These are phyloP conservation scores for Capsicum baccatum DNA, from an alignment of 257 asterid species.

Conservation along the genomic window DNA sequence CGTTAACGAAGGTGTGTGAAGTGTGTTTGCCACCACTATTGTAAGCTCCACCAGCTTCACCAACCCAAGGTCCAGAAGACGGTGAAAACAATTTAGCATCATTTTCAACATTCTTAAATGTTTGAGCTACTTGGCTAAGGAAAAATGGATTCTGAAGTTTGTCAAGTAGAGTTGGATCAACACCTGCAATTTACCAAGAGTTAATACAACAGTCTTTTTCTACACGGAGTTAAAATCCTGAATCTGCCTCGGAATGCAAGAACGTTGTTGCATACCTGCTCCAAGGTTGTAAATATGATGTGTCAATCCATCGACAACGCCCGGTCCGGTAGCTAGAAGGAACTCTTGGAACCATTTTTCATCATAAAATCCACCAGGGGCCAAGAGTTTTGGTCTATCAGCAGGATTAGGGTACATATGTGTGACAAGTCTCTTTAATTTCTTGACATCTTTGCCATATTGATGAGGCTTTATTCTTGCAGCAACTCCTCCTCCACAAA, in stretches of 20 bases:
- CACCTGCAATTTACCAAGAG: slow-evolving; percentile 46
- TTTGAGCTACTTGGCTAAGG: slow-evolving; percentile 54
- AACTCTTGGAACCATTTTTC: slow-evolving; percentile 60
- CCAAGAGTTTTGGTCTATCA: slow-evolving; percentile 64
- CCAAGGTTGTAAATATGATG: slow-evolving; percentile 92
- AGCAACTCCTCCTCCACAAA: slow-evolving; percentile 64
- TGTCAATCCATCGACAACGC: slow-evolving; percentile 69
- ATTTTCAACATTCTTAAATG: slow-evolving; percentile 48
- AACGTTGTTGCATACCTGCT: slow-evolving; percentile 46
- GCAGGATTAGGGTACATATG: slow-evolving; percentile 49
- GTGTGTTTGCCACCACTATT: slow-evolving; percentile 84
- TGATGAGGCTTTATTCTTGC: slow-evolving; percentile 64
- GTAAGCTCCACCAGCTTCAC: slow-evolving; percentile 91
- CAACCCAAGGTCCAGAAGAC: slow-evolving; percentile 80
- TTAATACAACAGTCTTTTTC: neutral
- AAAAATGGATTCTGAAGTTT: slow-evolving; percentile 71
- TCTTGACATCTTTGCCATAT: slow-evolving; percentile 64
- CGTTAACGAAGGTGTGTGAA: slow-evolving; percentile 71
- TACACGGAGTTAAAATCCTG: neutral
- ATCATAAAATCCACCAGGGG: slow-evolving; percentile 81
- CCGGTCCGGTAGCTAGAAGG: slow-evolving; percentile 60
- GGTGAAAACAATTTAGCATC: slow-evolving; percentile 53
- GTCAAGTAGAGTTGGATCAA: slow-evolving; percentile 55
- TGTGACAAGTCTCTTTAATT: slow-evolving; percentile 53
- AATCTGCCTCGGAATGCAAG: neutral